These are phyloP conservation scores for Harringtonia lauricola DNA, from an alignment of 2,329 filamentous ascomycete species.

Conservation along the genomic window DNA sequence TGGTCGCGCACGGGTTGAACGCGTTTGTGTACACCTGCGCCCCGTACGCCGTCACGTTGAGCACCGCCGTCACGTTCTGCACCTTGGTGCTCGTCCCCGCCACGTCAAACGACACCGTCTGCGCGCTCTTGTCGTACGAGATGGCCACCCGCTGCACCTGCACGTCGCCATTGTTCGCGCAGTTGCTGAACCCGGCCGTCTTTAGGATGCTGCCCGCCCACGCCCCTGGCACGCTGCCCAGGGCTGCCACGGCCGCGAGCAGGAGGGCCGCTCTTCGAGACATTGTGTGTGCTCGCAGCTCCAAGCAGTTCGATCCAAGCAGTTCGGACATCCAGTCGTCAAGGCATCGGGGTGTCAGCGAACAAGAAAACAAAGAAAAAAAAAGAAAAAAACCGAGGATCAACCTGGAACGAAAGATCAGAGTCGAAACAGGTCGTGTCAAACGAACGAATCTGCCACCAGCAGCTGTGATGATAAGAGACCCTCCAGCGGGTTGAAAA, in stretches of 20 bases:
- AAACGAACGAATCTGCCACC: too few species aligned
- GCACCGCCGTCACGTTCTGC: constrained; percentile 69
- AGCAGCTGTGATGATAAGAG: too few species aligned
- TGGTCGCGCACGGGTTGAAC: constrained; percentile 71
- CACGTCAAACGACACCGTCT: constrained; percentile 70
- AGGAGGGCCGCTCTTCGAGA: constrained; percentile 5
- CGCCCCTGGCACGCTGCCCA: constrained; percentile 31
- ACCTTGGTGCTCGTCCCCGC: constrained; percentile 60
- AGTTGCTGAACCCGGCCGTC: constrained; percentile 72
- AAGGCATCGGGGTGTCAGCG: not conserved
- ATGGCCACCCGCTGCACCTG: constrained; percentile 66
- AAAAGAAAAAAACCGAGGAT: constrained; percentile 41
- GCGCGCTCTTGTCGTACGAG: constrained; percentile 63
- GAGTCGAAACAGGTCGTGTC: too few species aligned
- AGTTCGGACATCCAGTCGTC: not conserved
- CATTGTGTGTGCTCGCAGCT: too few species aligned
- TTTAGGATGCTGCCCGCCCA: constrained; percentile 62
- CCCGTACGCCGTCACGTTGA: constrained; percentile 78
- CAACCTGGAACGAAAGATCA: constrained; percentile 50
- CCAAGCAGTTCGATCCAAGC: too few species aligned
- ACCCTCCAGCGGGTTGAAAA: too few species aligned
- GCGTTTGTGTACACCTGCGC: constrained; percentile 63
- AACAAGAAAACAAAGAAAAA: constrained; percentile 18
- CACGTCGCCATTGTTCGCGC: constrained; percentile 46
- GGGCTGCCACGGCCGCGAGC: constrained; percentile 9